Conservation (phyloP, 2,329 filamentous ascomycete species). For the Ophiosphaerella herpotricha region DNA sequence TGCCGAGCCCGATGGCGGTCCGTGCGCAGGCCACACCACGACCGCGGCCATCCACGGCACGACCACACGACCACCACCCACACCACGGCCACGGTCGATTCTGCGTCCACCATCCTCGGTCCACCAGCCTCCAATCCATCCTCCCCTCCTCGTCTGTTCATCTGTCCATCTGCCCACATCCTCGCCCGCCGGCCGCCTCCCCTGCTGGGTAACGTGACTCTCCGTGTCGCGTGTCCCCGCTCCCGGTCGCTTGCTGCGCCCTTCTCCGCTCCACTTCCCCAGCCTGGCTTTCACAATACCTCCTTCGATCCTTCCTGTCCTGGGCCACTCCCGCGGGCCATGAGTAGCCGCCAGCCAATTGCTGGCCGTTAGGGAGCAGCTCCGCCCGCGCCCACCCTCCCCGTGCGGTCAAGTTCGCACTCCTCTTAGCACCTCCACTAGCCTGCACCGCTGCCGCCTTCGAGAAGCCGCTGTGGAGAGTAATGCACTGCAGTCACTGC, state of each 20-base stretch:
- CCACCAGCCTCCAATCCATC: no score
- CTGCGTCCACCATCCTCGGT: no score
- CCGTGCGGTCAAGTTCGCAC: slow-evolving; percentile 14
- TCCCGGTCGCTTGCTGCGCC: slow-evolving; percentile 20
- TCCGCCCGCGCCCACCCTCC: slow-evolving; percentile 20
- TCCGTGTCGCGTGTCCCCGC: slow-evolving; percentile 9
- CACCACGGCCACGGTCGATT: no score
- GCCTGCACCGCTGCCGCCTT: slow-evolving; percentile 25
- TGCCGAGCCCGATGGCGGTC: slow-evolving; percentile 5
- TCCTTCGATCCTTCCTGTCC: slow-evolving; percentile 16
- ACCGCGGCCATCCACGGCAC: no score
- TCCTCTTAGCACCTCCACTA: slow-evolving; percentile 17
- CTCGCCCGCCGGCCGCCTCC: background rate
- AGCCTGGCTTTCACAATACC: slow-evolving; percentile 2
- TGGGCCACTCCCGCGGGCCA: slow-evolving; percentile 29
- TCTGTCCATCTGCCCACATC: no score
- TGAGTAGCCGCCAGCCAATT: slow-evolving; percentile 16
- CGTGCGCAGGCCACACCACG: slow-evolving; percentile 23
- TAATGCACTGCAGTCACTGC: slow-evolving; percentile 27
- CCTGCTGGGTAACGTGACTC: slow-evolving; percentile 14
- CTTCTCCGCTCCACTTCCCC: slow-evolving; percentile 21
- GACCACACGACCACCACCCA: no score
- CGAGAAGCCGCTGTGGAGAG: slow-evolving; percentile 41
- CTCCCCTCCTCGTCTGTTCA: no score
- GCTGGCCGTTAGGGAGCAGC: slow-evolving; percentile 21